Evolutionary conservation across 176 grass and related monocot genomes (phyloP).

Genomic region (Oryza meridionalis): DNA sequence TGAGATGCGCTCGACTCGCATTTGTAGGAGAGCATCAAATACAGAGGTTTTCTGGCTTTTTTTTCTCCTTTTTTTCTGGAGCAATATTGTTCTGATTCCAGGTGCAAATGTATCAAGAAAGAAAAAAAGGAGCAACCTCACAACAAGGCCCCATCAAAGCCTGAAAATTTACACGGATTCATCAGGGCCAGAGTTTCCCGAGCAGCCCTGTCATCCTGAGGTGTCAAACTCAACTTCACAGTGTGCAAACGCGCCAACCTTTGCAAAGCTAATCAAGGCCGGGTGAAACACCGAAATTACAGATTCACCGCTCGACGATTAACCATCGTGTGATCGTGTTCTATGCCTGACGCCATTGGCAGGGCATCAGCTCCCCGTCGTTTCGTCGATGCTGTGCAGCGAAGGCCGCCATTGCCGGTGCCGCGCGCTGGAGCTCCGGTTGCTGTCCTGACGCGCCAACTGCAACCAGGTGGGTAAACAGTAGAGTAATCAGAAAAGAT

Average conservation of each 20-base stretch:
- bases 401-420: constrained; percentile 82
- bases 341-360: not conserved
- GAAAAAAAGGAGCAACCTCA: constrained; percentile 19
- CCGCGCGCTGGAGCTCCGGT: constrained; percentile 50
- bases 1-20: constrained; percentile 1
- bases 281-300: constrained; percentile 49
- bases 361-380: constrained; percentile 46
- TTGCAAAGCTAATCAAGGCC: constrained; percentile 14
- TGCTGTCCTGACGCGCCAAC: constrained; percentile 61
- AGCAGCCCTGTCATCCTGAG: constrained; percentile 16
- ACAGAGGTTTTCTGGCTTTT: not conserved
- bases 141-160: constrained; percentile 10
- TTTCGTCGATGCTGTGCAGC: constrained; percentile 80
- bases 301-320: constrained; percentile 41
- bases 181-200: constrained; percentile 12
- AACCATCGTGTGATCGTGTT: not conserved
- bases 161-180: constrained; percentile 51
- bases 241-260: constrained; percentile 19
- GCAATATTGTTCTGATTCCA: constrained; percentile 26
- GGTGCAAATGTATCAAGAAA: constrained; percentile 38
- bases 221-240: constrained; percentile 19
- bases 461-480: constrained; percentile 49
- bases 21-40: not conserved
- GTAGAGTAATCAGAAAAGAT: constrained; percentile 36
- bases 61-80: constrained; percentile 3